Evolutionary conservation across 257 asterid genomes (phyloP).

Genomic region (Capsicum chinense): DNA sequence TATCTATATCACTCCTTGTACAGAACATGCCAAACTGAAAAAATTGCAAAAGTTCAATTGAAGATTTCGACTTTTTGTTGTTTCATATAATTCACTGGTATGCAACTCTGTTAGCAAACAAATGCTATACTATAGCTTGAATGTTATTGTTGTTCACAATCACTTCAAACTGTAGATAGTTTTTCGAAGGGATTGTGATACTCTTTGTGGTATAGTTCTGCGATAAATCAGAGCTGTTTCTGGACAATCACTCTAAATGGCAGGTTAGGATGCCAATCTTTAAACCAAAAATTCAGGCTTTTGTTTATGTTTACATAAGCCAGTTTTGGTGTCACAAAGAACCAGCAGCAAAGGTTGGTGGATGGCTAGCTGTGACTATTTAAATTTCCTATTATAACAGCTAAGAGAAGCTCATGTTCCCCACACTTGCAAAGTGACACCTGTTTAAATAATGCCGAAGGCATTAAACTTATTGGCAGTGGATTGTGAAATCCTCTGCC

Average conservation of each 20-base stretch:
- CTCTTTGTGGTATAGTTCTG: neutral
- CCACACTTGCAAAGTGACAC: neutral
- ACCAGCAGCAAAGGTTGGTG: neutral
- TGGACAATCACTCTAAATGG: neutral
- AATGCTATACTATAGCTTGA: neutral
- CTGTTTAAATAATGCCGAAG: neutral
- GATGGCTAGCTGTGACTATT: neutral
- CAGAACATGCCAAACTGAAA: slow-evolving; percentile 24
- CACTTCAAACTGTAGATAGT: neutral
- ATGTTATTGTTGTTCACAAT: neutral
- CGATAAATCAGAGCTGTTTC: neutral
- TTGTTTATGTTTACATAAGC: neutral
- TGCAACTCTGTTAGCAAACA: neutral
- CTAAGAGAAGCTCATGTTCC: neutral
- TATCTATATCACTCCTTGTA: slow-evolving; percentile 29
- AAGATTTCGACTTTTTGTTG: neutral
- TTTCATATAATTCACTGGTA: neutral
- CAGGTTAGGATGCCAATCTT: neutral
- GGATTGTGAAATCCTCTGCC: slow-evolving; percentile 9
- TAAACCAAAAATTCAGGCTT: neutral
- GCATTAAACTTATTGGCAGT: neutral
- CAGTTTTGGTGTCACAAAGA: neutral
- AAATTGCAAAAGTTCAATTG: slow-evolving; percentile 4
- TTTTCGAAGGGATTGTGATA: neutral
- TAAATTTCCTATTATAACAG: neutral